These are phyloP conservation scores for Ceratocystis alfenasii DNA, from an alignment of 2,329 filamentous ascomycete species.

Conservation along the genomic window DNA sequence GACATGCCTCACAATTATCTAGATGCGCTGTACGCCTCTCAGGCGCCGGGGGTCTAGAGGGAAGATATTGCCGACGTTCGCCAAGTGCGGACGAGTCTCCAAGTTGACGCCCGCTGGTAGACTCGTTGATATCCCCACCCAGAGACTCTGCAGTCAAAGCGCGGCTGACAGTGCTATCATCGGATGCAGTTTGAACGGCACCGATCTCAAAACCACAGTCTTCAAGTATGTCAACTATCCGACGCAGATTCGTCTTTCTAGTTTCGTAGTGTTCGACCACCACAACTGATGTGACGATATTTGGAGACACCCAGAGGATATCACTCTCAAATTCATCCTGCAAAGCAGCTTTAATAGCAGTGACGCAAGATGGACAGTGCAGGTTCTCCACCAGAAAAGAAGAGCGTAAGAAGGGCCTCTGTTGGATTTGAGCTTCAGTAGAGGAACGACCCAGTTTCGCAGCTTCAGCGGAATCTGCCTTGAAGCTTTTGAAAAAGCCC, in stretches of 20 bases:
- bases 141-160: not conserved
- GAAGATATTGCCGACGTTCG: slow-evolving; percentile 10
- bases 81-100: not conserved
- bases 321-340: slow-evolving; percentile 35
- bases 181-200: slow-evolving; percentile 31
- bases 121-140: not conserved
- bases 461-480: not conserved
- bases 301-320: slow-evolving; percentile 51
- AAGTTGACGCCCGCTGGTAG: not conserved
- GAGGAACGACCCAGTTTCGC: not conserved
- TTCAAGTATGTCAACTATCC: slow-evolving; percentile 39
- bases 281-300: slow-evolving; percentile 59
- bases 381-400: slow-evolving; percentile 54
- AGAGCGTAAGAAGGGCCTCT: slow-evolving; percentile 16
- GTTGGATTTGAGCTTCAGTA: not conserved
- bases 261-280: slow-evolving; percentile 43
- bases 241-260: slow-evolving; percentile 34
- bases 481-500: not conserved
- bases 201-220: slow-evolving; percentile 44
- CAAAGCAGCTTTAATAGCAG: slow-evolving; percentile 50
- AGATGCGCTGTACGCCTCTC: slow-evolving; percentile 27
- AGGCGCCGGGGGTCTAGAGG: slow-evolving; percentile 19
- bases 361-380: slow-evolving; percentile 66
- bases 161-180: slow-evolving; percentile 27
- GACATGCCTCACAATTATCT: slow-evolving; percentile 32